Conservation (phyloP, 2,329 filamentous ascomycete genomes). For the Hymenotorrendiella dingleyae region DNA sequence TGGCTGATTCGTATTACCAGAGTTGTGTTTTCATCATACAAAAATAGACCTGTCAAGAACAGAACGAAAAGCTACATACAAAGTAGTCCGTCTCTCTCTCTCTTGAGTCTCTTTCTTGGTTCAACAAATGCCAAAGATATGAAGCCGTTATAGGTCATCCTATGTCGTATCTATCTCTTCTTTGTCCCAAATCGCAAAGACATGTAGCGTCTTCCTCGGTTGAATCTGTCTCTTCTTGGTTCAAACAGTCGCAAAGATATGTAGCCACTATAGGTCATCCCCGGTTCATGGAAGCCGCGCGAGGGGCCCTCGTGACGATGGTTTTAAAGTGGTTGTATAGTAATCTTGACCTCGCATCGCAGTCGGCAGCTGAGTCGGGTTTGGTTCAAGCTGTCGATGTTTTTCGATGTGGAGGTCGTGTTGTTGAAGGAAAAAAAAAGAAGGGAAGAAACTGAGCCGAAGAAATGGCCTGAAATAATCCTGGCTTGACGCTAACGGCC, state of each 20-base stretch:
- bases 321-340: constrained; percentile 71
- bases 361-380: constrained; percentile 62
- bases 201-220: neutral
- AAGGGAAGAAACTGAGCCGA: too few relatives aligned
- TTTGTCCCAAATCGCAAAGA: neutral
- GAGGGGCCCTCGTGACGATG: constrained; percentile 67
- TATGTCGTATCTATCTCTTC: neutral
- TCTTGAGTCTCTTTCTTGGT: neutral
- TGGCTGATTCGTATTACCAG: constrained; percentile 51
- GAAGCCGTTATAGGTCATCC: neutral
- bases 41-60: neutral
- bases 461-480: too few relatives aligned
- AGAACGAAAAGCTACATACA: constrained; percentile 10
- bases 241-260: constrained; percentile 32
- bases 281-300: constrained; percentile 56
- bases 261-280: constrained; percentile 64
- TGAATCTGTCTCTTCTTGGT: neutral
- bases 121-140: neutral
- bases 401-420: constrained; percentile 72
- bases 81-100: too few relatives aligned
- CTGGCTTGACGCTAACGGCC: too few relatives aligned
- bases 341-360: constrained; percentile 67
- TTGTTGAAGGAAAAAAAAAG: constrained; percentile 37
- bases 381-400: constrained; percentile 57
- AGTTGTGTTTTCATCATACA: constrained; percentile 31